phyloP scores from a whole-genome alignment of 2,329 filamentous ascomycete species.

The Seiridium cupressi region DNA sequence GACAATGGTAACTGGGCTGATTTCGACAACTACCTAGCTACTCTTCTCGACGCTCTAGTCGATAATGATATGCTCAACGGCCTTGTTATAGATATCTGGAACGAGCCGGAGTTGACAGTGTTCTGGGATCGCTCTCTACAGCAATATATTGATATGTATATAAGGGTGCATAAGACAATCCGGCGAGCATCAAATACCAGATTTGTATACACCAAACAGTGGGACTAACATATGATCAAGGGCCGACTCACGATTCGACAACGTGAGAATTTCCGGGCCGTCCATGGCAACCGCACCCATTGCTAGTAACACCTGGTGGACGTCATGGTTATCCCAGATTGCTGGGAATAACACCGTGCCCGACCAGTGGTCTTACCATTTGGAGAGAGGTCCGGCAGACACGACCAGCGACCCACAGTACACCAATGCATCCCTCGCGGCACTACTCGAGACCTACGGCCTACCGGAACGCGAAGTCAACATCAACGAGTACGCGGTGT shows the following conservation, averaged over 20 bases:
- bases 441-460: conserved; percentile 1
- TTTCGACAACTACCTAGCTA: conserved; percentile 30
- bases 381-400: conserved; percentile 6
- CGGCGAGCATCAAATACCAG: not conserved
- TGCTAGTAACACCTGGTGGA: conserved; percentile 10
- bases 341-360: conserved; percentile 8
- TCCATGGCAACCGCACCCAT: conserved; percentile 6
- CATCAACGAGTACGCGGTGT: conserved; percentile 10
- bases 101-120: not conserved
- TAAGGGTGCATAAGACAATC: conserved; percentile 10
- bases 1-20: conserved; percentile 36
- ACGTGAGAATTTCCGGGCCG: conserved; percentile 6
- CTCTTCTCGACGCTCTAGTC: conserved; percentile 24
- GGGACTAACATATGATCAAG: not conserved
- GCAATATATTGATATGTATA: conserved; percentile 10
- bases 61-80: conserved; percentile 25
- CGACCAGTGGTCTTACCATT: conserved; percentile 12
- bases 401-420: conserved; percentile 10
- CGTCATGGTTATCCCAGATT: conserved; percentile 8
- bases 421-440: conserved; percentile 8
- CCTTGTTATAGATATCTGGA: conserved; percentile 12
- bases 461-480: conserved; percentile 5
- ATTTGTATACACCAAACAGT: not conserved
- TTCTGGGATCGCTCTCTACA: conserved; percentile 9
- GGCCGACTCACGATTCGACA: conserved; percentile 7